Conservation (phyloP, 495 filamentous ascomycete genomes). For the Aspergillus olivimuriae region DNA sequence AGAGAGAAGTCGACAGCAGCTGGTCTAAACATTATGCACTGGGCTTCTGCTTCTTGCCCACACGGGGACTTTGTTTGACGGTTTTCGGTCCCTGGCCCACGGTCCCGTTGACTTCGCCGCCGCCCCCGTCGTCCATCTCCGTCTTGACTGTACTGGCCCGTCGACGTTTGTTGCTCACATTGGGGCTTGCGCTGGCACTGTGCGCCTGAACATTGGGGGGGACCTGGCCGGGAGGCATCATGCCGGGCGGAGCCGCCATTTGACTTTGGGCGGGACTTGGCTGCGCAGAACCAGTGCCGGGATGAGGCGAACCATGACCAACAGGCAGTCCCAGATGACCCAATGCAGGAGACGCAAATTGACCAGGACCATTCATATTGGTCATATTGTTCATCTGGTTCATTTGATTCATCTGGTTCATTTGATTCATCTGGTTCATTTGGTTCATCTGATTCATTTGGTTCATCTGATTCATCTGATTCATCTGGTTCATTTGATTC, state of each 20-base stretch:
- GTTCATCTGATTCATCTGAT: conserved; percentile 6
- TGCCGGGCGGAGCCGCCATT: conserved; percentile 43
- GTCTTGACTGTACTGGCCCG: conserved; percentile 70
- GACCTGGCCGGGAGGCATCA: conserved; percentile 68
- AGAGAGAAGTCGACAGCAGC: conserved; percentile 10
- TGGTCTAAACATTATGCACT: conserved; percentile 16
- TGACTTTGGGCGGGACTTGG: conserved; percentile 42
- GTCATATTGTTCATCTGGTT: no score
- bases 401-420: not conserved
- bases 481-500: not conserved
- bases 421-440: conserved; percentile 21
- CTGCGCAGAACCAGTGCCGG: conserved; percentile 37
- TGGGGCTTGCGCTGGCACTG: conserved; percentile 81
- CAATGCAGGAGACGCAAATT: conserved; percentile 48
- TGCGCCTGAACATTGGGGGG: conserved; percentile 55
- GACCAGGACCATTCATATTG: conserved; percentile 29
- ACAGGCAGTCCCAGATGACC: conserved; percentile 42
- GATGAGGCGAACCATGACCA: conserved; percentile 37
- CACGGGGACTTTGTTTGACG: conserved; percentile 51
- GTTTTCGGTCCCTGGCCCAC: conserved; percentile 34
- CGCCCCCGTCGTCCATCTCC: conserved; percentile 56
- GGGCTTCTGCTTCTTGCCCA: conserved; percentile 52
- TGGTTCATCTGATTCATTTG: conserved; percentile 29
- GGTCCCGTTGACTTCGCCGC: conserved; percentile 44
- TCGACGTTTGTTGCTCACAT: conserved; percentile 69